Evolutionary conservation across 352 stramenopile genomes (phyloP).

Genomic region (Globisporangium parvum): DNA sequence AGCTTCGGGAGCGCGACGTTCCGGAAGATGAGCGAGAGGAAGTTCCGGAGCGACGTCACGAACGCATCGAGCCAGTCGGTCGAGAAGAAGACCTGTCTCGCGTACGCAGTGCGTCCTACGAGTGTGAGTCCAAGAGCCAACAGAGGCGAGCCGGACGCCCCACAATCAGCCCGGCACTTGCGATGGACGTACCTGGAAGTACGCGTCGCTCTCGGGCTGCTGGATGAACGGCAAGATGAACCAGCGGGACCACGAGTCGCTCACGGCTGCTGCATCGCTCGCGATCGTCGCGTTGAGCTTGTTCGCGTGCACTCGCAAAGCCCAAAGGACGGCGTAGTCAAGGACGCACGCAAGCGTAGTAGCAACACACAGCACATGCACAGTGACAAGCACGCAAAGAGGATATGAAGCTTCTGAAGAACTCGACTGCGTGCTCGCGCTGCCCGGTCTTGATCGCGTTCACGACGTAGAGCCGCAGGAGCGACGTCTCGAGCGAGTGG

Average conservation of each 20-base stretch:
- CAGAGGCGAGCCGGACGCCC: too few species aligned
- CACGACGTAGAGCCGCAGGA: conserved; percentile 69
- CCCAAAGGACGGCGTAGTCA: conserved; percentile 9
- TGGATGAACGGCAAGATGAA: conserved; percentile 81
- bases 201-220: conserved; percentile 59
- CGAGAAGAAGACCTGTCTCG: conserved; percentile 51
- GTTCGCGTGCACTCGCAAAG: conserved; percentile 31
- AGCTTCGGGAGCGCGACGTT: conserved; percentile 72
- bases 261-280: conserved; percentile 9
- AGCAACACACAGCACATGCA: too few species aligned
- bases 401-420: conserved; percentile 66
- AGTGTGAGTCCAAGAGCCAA: too few species aligned
- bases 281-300: conserved; percentile 47
- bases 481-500: conserved; percentile 54
- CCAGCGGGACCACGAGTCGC: conserved; percentile 70
- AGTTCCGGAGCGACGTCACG: conserved; percentile 73
- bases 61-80: conserved; percentile 69
- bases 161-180: background rate
- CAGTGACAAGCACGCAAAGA: conserved; percentile 8
- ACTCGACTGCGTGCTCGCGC: conserved; percentile 63
- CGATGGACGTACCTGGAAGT: conserved; percentile 41
- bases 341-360: too few species aligned
- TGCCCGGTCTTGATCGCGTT: conserved; percentile 69
- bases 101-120: too few species aligned
- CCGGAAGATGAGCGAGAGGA: conserved; percentile 69